Conservation (phyloP, 768 basidiomycete genomes). For the Hypsizygus marmoreus region DNA sequence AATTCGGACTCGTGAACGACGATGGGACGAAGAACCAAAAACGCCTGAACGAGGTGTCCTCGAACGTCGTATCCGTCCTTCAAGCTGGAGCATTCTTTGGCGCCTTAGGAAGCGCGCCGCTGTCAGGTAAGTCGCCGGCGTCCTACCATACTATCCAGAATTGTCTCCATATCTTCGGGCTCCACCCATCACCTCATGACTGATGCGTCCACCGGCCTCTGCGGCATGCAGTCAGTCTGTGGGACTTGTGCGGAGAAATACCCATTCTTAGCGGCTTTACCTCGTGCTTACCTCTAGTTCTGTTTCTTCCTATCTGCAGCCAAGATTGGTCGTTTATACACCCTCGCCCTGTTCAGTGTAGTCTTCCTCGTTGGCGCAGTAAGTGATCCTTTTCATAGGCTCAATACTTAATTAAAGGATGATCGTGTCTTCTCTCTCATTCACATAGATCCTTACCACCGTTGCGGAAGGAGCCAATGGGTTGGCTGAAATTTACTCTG, state of each 20-base stretch:
- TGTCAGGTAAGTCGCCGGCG: slow-evolving; percentile 52
- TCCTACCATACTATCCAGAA: not conserved
- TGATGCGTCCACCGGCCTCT: not conserved
- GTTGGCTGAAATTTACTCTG: slow-evolving; percentile 73
- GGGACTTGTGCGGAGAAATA: not conserved
- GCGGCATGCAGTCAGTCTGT: not conserved
- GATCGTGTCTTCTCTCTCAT: not conserved
- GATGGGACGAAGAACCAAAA: slow-evolving; percentile 40
- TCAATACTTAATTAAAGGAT: not conserved
- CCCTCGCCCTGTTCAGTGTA: slow-evolving; percentile 58
- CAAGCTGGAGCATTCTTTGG: slow-evolving; percentile 92
- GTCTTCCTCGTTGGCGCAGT: slow-evolving; percentile 79
- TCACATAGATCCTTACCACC: slow-evolving; percentile 68
- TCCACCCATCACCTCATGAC: not conserved
- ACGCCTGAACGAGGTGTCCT: slow-evolving; percentile 54
- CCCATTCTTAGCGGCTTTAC: too few species aligned
- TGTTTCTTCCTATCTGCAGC: slow-evolving; percentile 35
- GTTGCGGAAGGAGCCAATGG: slow-evolving; percentile 61
- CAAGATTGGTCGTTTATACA: slow-evolving; percentile 66
- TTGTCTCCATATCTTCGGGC: not conserved
- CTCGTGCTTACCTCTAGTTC: too few species aligned
- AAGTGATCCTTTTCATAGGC: slow-evolving; percentile 16
- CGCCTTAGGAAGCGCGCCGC: slow-evolving; percentile 69
- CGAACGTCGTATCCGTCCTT: slow-evolving; percentile 85
- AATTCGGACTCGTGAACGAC: slow-evolving; percentile 58